Conservation (phyloP, 495 filamentous ascomycete species). For the Penicillium malachiteum region DNA sequence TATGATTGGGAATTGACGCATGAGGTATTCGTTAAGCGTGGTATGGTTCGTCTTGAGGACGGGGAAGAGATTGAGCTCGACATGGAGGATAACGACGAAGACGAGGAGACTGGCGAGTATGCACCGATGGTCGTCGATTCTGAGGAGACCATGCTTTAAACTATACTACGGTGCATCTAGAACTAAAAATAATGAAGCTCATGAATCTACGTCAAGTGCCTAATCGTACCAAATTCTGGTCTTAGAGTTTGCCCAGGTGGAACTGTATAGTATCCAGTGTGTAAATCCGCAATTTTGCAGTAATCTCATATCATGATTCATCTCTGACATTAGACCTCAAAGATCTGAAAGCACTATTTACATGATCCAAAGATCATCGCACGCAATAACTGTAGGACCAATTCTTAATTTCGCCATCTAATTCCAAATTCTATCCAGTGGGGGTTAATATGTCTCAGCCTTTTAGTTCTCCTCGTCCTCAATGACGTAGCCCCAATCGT, state of each 20-base stretch:
- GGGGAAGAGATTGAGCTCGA: constrained; percentile 80
- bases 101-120: constrained; percentile 85
- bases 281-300: too few relatives aligned
- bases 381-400: too few relatives aligned
- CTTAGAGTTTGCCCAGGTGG: too few relatives aligned
- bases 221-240: too few relatives aligned
- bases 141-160: constrained; percentile 11
- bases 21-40: constrained; percentile 56
- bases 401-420: neutral
- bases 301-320: too few relatives aligned
- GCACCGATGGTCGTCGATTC: constrained; percentile 79
- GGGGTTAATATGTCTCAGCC: neutral
- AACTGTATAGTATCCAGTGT: too few relatives aligned
- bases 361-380: too few relatives aligned
- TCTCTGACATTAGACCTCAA: too few relatives aligned
- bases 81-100: constrained; percentile 68
- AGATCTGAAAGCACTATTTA: too few relatives aligned
- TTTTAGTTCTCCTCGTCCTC: constrained; percentile 49
- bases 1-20: constrained; percentile 65
- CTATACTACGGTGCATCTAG: neutral
- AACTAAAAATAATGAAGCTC: neutral
- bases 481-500: constrained; percentile 78
- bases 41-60: constrained; percentile 71
- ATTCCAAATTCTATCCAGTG: neutral
- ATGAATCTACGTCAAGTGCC: neutral